These are phyloP conservation scores for Aspergillus brunneoviolaceus DNA, from an alignment of 2,329 filamentous ascomycete genomes.

Conservation along the genomic window DNA sequence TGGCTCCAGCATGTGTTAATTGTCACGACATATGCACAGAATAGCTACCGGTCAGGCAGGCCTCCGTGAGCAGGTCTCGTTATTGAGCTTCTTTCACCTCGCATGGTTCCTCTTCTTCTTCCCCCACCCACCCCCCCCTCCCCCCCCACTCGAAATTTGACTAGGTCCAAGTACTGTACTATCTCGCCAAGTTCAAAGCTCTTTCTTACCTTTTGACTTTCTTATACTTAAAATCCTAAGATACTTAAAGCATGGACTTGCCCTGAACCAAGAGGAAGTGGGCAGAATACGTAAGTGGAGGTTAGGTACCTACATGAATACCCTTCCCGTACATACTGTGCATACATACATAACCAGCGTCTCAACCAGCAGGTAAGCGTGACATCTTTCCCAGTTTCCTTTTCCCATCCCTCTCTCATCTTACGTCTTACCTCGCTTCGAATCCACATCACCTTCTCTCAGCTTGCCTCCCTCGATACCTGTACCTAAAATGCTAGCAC, in stretches of 20 bases:
- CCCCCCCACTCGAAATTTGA: not conserved
- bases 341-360: not conserved
- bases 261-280: not conserved
- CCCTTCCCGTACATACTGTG: not conserved
- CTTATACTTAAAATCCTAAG: too few relatives aligned
- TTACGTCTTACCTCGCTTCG: not conserved
- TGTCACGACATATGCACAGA: not conserved
- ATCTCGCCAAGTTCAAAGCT: not conserved
- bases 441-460: not conserved
- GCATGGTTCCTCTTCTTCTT: not conserved
- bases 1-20: slow-evolving; percentile 1
- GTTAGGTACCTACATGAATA: slow-evolving; percentile 3
- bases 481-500: not conserved
- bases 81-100: not conserved
- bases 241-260: not conserved
- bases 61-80: not conserved
- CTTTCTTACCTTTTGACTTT: not conserved
- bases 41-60: not conserved
- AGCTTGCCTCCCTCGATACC: not conserved
- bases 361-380: slow-evolving; percentile 1
- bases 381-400: not conserved
- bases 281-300: not conserved
- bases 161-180: not conserved
- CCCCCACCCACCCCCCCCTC: not conserved
- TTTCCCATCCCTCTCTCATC: not conserved